Evolutionary conservation across 768 basidiomycete species (phyloP), one percentile per base, ranked within the genome.

Genomic region (Hypholoma fasciculare): DNA sequence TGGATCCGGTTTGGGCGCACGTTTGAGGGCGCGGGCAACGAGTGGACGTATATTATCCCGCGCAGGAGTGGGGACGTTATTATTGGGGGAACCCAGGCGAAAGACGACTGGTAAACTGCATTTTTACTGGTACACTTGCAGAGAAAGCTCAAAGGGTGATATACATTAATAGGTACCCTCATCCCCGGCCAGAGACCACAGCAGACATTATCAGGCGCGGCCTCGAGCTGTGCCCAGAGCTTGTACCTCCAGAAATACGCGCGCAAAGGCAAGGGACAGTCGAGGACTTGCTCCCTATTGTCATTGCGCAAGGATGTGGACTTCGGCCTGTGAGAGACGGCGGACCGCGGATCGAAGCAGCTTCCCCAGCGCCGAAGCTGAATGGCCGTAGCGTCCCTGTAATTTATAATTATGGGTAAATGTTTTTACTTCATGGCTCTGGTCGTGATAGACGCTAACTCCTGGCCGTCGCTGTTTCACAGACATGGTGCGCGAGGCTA

Each of bases 1-100:
- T 80, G 82, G 73, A 73, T 92, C 44, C 78, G 82, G 38, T 82
- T 77, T 61, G 85, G 85, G 7, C 71, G 75, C 54, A 80, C 83
- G 0, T 63, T 78, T 13, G 77, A 74, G 59, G 55, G 54, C 9
- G 73, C 72, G 30, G 27, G 27, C 7, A 65, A 72, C 3, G 78
- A 78, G 5, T 77, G 78, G 76, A 85, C 86, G 37, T 90, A 89
- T 71, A 75, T 87, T 50, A 87, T 90, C 59, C 86, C 88, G 7
- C 72, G 88, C 61, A 70, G 77, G 46, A 80, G 76, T 60, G 85
- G 87, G 9, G 78, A 84, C 61, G 82, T 82, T 4, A 82, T 90
- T 36, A 63, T 89, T 1, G 88, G 90, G 14, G 86, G 87, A 1
- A 86, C 81, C 9, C 81, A 75, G 60, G 76, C 69, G 0, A 70